Evolutionary conservation across 495 filamentous ascomycete genomes (phyloP), one percentile per base, ranked within the genome.

Genomic region (Terfezia claveryi): DNA sequence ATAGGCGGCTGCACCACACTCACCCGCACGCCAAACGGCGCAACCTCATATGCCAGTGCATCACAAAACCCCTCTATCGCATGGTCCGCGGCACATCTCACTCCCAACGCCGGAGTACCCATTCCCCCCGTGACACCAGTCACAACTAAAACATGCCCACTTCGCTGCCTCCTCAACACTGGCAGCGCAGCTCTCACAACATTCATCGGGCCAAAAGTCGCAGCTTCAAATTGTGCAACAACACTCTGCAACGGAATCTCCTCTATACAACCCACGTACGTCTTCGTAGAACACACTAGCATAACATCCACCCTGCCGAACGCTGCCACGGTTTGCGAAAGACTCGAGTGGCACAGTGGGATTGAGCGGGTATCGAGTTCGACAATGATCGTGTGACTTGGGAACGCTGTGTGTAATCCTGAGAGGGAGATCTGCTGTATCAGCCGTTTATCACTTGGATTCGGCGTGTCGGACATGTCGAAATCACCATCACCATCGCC

Each of bases 31-130:
- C 94, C 94, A 74, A 95, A 96, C 1, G 91, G 91, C 0, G 91
- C 91, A 54, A 98, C 83, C 69, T 98, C 91, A 70, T 94, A 98
- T 1, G 88, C 88, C 10, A 98, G 73, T 51, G 85, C 76, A 68
- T 94, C 89, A 69, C 87, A 94, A 67, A 91, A 94, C n/a, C 91
- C 91, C 68, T 98, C 91, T 7, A 96, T 76, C 8, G 89, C 91
- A 87, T 92, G 94, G 44, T 85, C 86, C 23, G 85, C 80, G 49
- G 91, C 87, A 61, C 85, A 87, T 66, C 91, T 92, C 74, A 91
- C 83, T 49, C 84, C 77, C 66, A 96, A 76, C 12, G 87, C 85
- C 0, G 91, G 91, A 2, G 89, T 94, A 32, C 88, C 91, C 59
- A 98, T 81, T 68, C 94, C 86, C 7, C 85, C 87, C 36, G 85